phyloP scores from a whole-genome alignment of 495 filamentous ascomycete genomes.

The Penicillium malachiteum region DNA sequence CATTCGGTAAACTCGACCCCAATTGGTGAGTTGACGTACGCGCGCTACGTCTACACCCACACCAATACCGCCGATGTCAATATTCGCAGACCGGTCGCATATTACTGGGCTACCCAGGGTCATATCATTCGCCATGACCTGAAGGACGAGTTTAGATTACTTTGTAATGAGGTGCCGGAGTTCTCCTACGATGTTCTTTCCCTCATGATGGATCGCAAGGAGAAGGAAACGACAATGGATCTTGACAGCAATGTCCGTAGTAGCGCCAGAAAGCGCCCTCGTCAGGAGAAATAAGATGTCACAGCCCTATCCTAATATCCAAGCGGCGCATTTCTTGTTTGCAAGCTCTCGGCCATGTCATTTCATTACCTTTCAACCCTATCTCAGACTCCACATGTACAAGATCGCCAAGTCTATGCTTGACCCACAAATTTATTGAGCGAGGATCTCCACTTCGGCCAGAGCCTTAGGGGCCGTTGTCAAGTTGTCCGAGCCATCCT shows the following conservation, averaged over 20 bases:
- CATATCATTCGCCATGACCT: slow-evolving; percentile 81
- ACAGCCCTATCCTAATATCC: background rate
- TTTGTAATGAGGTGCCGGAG: slow-evolving; percentile 87
- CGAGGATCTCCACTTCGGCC: slow-evolving; percentile 62
- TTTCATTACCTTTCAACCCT: background rate
- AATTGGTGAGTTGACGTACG: slow-evolving; percentile 84
- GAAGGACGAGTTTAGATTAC: slow-evolving; percentile 71
- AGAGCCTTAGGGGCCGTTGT: slow-evolving; percentile 73
- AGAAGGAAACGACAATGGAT: slow-evolving; percentile 48
- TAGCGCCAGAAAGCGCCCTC: slow-evolving; percentile 33
- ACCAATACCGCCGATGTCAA: slow-evolving; percentile 65
- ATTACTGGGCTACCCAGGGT: slow-evolving; percentile 81
- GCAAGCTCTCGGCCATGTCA: background rate
- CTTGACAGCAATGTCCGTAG: slow-evolving; percentile 20
- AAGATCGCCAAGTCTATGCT: too few relatives aligned
- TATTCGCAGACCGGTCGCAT: slow-evolving; percentile 81
- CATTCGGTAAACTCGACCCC: slow-evolving; percentile 82
- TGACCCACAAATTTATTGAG: slow-evolving; percentile 13
- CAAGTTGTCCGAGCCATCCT: slow-evolving; percentile 74
- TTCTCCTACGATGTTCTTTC: slow-evolving; percentile 89
- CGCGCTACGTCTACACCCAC: slow-evolving; percentile 83
- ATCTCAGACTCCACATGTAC: background rate
- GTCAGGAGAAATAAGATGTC: slow-evolving; percentile 24
- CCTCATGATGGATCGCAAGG: slow-evolving; percentile 64
- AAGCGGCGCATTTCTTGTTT: too few relatives aligned